Evolutionary conservation across 2,329 filamentous ascomycete genomes (phyloP), one percentile per base, ranked within the genome.

Genomic region (Metarhizium guizhouense): DNA sequence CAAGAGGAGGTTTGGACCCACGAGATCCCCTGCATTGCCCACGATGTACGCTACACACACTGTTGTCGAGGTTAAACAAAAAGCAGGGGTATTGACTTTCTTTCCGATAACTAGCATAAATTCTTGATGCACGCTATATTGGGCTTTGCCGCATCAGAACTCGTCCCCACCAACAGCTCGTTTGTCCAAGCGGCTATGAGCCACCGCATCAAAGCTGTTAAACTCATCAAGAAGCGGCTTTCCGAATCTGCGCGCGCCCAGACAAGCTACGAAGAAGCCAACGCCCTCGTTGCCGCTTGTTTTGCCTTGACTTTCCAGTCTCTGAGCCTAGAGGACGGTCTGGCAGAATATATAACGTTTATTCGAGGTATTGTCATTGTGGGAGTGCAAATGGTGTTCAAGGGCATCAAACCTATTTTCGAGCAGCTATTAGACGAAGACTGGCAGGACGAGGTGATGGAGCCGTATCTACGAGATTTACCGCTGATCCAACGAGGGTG

Each of bases 111-210:
- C n/a, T 32, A 84, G 78, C 78, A 86, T 60, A 81, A 85, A 55
- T 86, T 83, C 57, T 74, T 87, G 10, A 87, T 89, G 80, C 85
- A 89, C 65, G 83, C 85, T 4, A 84, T 89, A 52, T 76, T 87
- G 0, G 84, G 84, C 13, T 77, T 87, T 57, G 77, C 85, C 1
- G 86, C 86, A 36, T 87, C 85, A 0, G 82, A 88, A 59, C 75
- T 88, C 4, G 76, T 79, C 61, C 69, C 70, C 4, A 67, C 72
- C 0, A 81, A 80, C 56, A 66, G 75, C 2, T 75, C 74, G 57
- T 76, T 87, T 20, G 68, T 77, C 14, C 72, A 77, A 14, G 76
- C 79, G 34, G 84, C 85, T 45, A 81, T 88, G 70, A 73, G 73
- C 40, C 85, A 88, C 66, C 82, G 85, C 20, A 71, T 86, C 53